These are phyloP conservation scores for Aspergillus aculeatinus DNA, from an alignment of 2,329 filamentous ascomycete species.

Conservation along the genomic window DNA sequence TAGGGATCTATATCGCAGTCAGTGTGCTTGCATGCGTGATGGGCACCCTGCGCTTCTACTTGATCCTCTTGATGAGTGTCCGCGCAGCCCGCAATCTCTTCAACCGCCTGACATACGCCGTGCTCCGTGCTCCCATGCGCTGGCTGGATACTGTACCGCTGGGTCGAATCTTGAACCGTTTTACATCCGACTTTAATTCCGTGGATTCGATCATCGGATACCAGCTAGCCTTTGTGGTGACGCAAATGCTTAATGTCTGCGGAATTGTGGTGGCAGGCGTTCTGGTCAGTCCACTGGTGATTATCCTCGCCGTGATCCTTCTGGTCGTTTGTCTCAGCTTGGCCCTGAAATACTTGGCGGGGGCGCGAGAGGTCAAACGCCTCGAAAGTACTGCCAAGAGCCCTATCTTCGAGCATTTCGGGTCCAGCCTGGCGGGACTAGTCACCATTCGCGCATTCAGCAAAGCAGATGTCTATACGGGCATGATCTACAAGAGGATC, in stretches of 20 bases:
- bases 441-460: slow-evolving; percentile 74
- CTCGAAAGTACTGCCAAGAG: slow-evolving; percentile 75
- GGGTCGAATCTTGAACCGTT: slow-evolving; percentile 72
- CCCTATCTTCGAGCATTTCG: slow-evolving; percentile 78
- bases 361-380: slow-evolving; percentile 71
- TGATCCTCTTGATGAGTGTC: slow-evolving; percentile 63
- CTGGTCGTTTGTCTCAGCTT: slow-evolving; percentile 54
- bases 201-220: slow-evolving; percentile 68
- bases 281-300: slow-evolving; percentile 61
- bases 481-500: slow-evolving; percentile 67
- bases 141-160: slow-evolving; percentile 78
- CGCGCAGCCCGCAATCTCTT: slow-evolving; percentile 69
- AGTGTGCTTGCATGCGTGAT: slow-evolving; percentile 57
- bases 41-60: slow-evolving; percentile 45
- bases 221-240: slow-evolving; percentile 59
- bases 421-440: slow-evolving; percentile 69
- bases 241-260: not conserved
- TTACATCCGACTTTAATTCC: slow-evolving; percentile 71
- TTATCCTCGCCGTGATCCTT: slow-evolving; percentile 61
- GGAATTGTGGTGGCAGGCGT: slow-evolving; percentile 4
- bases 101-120: slow-evolving; percentile 62
- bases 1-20: slow-evolving; percentile 23
- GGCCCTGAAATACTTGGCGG: slow-evolving; percentile 64
- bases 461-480: slow-evolving; percentile 65
- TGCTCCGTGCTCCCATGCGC: slow-evolving; percentile 68